Evolutionary conservation across 83 land plant genomes (phyloP).

Genomic region (Isoetes engelmannii): DNA sequence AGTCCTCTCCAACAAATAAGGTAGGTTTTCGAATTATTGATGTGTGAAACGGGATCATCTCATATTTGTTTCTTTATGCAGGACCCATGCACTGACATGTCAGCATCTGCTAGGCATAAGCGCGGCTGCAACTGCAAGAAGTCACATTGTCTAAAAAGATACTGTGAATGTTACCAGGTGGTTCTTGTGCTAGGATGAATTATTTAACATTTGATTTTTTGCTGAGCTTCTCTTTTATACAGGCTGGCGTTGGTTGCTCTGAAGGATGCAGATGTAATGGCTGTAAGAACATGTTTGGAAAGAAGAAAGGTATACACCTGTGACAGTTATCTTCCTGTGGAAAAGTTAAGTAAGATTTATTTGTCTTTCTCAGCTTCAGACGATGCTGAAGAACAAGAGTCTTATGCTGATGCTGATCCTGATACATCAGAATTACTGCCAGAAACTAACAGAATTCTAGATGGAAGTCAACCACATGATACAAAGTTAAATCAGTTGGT

Average conservation of each 20-base stretch:
- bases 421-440: too few relatives aligned
- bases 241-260: slow-evolving; percentile 99
- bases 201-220: too few relatives aligned
- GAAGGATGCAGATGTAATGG: slow-evolving; percentile 88
- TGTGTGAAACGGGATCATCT: too few relatives aligned
- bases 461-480: too few relatives aligned
- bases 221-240: not conserved
- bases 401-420: too few relatives aligned
- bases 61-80: slow-evolving; percentile 9
- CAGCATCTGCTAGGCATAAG: slow-evolving; percentile 89
- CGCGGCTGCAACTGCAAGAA: slow-evolving; percentile 98
- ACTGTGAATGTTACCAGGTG: slow-evolving; percentile 98
- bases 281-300: slow-evolving; percentile 78
- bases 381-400: too few relatives aligned
- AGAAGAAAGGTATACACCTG: slow-evolving; percentile 54
- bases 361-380: too few relatives aligned
- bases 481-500: too few relatives aligned
- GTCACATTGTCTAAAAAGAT: slow-evolving; percentile 81
- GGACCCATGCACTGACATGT: slow-evolving; percentile 62
- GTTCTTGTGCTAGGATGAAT: too few relatives aligned
- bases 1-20: slow-evolving; percentile 47
- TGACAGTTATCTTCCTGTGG: too few relatives aligned
- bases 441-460: too few relatives aligned
- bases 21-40: slow-evolving; percentile 20
- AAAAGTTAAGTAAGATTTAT: too few relatives aligned